A percentile compares a stretch with the other conserved stretches of the same genome.
phyloP scores from a whole-genome alignment of 202 grass and related monocot genomes.

The Setaria viridis region DNA sequence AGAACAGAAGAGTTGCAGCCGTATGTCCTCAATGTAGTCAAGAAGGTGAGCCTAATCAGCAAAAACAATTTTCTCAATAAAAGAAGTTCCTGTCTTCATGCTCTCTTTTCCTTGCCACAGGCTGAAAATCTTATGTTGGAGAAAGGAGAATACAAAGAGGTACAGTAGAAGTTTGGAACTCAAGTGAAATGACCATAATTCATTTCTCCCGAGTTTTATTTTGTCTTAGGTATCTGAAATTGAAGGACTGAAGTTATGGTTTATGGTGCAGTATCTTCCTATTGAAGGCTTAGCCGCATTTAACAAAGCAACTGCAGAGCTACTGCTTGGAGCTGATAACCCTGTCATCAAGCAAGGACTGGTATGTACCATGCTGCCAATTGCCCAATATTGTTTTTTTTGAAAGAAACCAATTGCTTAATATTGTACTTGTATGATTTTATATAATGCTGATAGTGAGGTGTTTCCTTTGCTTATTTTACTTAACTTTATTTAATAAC shows the following conservation, averaged over 20 bases:
- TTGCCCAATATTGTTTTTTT: neutral
- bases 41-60: slow-evolving; percentile 62
- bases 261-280: slow-evolving; percentile 86
- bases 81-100: slow-evolving; percentile 25
- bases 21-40: slow-evolving; percentile 91
- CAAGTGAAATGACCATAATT: slow-evolving; percentile 15
- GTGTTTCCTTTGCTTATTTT: slow-evolving; percentile 30
- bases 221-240: slow-evolving; percentile 17
- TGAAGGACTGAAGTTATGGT: slow-evolving; percentile 29
- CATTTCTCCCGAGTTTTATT: neutral
- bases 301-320: slow-evolving; percentile 92
- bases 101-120: slow-evolving; percentile 42
- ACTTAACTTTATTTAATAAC: slow-evolving; percentile 22
- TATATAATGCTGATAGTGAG: slow-evolving; percentile 14
- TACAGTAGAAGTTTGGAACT: slow-evolving; percentile 35
- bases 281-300: slow-evolving; percentile 97
- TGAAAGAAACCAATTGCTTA: neutral
- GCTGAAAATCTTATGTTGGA: slow-evolving; percentile 95
- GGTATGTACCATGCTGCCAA: slow-evolving; percentile 51
- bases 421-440: slow-evolving; percentile 24
- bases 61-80: slow-evolving; percentile 23
- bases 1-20: slow-evolving; percentile 96
- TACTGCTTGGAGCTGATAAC: slow-evolving; percentile 90
- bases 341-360: slow-evolving; percentile 71
- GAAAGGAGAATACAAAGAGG: slow-evolving; percentile 97